phyloP scores from a whole-genome alignment of 306 rosid species.

The Sicyos edulis region DNA sequence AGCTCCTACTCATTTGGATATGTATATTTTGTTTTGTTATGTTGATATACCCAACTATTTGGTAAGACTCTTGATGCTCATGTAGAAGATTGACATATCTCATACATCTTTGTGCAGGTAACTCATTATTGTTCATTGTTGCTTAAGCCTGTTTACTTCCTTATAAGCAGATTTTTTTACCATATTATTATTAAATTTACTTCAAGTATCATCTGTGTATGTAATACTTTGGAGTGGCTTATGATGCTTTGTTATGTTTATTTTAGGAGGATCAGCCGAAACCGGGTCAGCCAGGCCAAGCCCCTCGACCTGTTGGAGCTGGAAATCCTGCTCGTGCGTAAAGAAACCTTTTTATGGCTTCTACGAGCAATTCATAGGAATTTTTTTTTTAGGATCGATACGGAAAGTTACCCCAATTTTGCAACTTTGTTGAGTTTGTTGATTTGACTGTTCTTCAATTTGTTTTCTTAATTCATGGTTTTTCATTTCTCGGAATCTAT shows the following conservation, averaged over 20 bases:
- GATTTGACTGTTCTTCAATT: not conserved
- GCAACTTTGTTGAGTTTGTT: not conserved
- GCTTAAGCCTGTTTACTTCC: not conserved
- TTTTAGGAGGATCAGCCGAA: slow-evolving; percentile 53
- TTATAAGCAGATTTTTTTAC: not conserved
- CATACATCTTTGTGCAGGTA: not conserved
- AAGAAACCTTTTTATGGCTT: slow-evolving; percentile 11
- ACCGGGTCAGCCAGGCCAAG: slow-evolving; percentile 49
- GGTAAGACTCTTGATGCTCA: not conserved
- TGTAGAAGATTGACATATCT: not conserved
- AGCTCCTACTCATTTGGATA: not conserved
- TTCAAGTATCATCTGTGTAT: not conserved
- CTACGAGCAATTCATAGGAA: not conserved
- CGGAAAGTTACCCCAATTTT: not conserved
- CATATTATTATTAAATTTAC: not conserved
- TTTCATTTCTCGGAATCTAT: not conserved
- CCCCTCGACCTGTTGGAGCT: slow-evolving; percentile 48
- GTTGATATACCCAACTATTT: not conserved
- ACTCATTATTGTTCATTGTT: not conserved
- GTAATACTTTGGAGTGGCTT: slow-evolving; percentile 1
- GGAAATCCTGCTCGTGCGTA: slow-evolving; percentile 41
- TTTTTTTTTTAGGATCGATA: not conserved
- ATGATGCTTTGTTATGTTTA: not conserved
- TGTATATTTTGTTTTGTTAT: not conserved
- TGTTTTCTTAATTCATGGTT: not conserved